Percentiles rank a stretch among this genome's conserved stretches.
Conservation (phyloP, 139 green algal species). For the Microglena sp. region DNA sequence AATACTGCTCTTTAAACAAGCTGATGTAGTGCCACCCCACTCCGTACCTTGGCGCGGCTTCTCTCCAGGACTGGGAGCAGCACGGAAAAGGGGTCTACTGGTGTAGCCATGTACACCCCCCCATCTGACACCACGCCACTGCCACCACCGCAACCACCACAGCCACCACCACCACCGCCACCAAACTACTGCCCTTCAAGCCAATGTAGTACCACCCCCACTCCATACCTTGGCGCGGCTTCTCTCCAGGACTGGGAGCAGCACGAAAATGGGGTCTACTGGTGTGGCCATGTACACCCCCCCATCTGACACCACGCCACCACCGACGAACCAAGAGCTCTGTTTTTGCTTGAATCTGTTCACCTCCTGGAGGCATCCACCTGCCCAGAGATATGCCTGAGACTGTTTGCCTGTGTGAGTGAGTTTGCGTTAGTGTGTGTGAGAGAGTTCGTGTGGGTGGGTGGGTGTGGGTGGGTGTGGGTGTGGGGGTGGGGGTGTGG, state of each 20-base stretch:
- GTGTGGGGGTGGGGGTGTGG: no score
- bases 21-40: not conserved
- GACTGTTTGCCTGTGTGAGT: no score
- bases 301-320: slow-evolving; percentile 34
- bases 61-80: slow-evolving; percentile 47
- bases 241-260: slow-evolving; percentile 45
- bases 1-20: slow-evolving; percentile 30
- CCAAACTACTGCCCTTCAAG: slow-evolving; percentile 32
- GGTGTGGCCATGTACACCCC: slow-evolving; percentile 42
- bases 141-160: no score
- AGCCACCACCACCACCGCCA: no score
- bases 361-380: no score
- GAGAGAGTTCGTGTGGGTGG: no score
- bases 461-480: no score
- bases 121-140: no score
- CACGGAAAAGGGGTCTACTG: slow-evolving; percentile 45
- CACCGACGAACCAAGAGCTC: slow-evolving; percentile 11
- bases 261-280: slow-evolving; percentile 44
- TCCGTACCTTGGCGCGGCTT: no score
- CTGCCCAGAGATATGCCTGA: no score
- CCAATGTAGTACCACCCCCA: not conserved
- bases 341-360: slow-evolving; percentile 23
- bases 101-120: slow-evolving; percentile 39
- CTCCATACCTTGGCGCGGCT: slow-evolving; percentile 17
- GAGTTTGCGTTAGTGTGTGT: no score